Base-by-base conservation (phyloP, 176 grass and related monocot genomes). In the Leersia perrieri region DNA sequence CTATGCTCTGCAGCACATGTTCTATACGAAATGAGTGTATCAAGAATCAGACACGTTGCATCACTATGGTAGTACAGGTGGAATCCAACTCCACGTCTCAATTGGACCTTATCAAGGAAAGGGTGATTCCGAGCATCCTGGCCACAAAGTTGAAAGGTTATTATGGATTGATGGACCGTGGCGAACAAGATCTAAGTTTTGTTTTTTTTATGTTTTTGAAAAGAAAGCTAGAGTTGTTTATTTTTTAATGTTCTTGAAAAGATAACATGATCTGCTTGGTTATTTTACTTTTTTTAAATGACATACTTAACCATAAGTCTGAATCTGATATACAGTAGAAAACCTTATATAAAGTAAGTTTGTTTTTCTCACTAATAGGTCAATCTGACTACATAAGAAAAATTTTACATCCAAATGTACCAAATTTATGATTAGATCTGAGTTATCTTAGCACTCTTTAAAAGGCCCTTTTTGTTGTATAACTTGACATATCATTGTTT, bases 91-190 rank as follows among this genome's bases (percentile, higher is more conserved):
- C 60, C 4, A 53, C 35, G 22, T 73, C 49, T 83, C 76, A 89
- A 44, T 81, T 98, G 80, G 90, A 94, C 33, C 88, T 51, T 66
- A 72, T 93, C n/a, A n/a, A n/a, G 78, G 79, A 90, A 14, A 77
- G 40, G 31, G 80, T 94, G 30, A 88, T 98, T 81, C 92, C 92
- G 74, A 68, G 72, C 39, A 80, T 94, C 36, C 81, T 94, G 39
- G 73, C 82, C 58, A 80, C 70, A 67, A 86, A 89, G 39, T 51
- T 94, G 68, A 92, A 93, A 98, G 92, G 95, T 98, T 47, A 86
- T 80, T 72, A 63, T 64, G 13, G 20, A 66, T 40, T 26, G 25
- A 66, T 49, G 70, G 14, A n/a, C n/a, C n/a, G n/a, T n/a, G n/a
- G n/a, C n/a, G 11, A 68, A 75, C 31, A 36, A 39, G 29, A 27